These are phyloP conservation scores for Barbatosphaeria neglecta DNA, from an alignment of 495 filamentous ascomycete species.

Conservation along the genomic window DNA sequence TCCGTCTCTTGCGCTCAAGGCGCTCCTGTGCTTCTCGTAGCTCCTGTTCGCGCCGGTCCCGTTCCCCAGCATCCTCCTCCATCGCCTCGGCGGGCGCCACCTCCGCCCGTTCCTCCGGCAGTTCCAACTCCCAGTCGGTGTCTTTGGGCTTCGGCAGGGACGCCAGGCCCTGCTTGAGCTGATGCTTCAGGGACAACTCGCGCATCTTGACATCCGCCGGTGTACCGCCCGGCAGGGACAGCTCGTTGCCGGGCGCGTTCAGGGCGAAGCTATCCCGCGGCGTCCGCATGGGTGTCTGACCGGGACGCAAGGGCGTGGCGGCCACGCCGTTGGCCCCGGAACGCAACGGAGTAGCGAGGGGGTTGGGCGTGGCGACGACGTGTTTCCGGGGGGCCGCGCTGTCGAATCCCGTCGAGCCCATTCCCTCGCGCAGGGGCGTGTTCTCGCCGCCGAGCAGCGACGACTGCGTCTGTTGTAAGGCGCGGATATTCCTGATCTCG, in stretches of 20 bases:
- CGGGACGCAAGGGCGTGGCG: slow-evolving; percentile 59
- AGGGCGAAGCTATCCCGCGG: slow-evolving; percentile 83
- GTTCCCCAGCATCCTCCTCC: slow-evolving; percentile 76
- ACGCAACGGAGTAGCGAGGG: slow-evolving; percentile 83
- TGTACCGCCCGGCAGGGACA: slow-evolving; percentile 62
- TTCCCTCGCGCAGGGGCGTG: slow-evolving; percentile 71
- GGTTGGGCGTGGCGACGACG: slow-evolving; percentile 80
- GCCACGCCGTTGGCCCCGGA: slow-evolving; percentile 54
- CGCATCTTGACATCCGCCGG: slow-evolving; percentile 65
- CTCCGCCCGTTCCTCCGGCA: slow-evolving; percentile 75
- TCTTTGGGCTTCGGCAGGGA: slow-evolving; percentile 85
- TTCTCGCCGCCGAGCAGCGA: slow-evolving; percentile 91
- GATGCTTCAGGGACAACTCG: slow-evolving; percentile 58
- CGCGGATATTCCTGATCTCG: slow-evolving; percentile 88
- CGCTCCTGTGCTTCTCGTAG: slow-evolving; percentile 58
- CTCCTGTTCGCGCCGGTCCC: slow-evolving; percentile 60
- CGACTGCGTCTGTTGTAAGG: slow-evolving; percentile 90
- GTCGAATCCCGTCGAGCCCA: slow-evolving; percentile 78
- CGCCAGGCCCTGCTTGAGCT: slow-evolving; percentile 63
- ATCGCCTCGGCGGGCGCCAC: slow-evolving; percentile 34
- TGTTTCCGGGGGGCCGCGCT: slow-evolving; percentile 72
- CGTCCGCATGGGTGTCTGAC: slow-evolving; percentile 82
- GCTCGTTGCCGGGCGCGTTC: slow-evolving; percentile 54
- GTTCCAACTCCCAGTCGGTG: slow-evolving; percentile 80
- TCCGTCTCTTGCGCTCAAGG: slow-evolving; percentile 71